A percentile compares a stretch with the other conserved stretches of the same genome.
These are phyloP conservation scores for Plenodomus lindquistii DNA, from an alignment of 2,329 filamentous ascomycete genomes.

Conservation along the genomic window DNA sequence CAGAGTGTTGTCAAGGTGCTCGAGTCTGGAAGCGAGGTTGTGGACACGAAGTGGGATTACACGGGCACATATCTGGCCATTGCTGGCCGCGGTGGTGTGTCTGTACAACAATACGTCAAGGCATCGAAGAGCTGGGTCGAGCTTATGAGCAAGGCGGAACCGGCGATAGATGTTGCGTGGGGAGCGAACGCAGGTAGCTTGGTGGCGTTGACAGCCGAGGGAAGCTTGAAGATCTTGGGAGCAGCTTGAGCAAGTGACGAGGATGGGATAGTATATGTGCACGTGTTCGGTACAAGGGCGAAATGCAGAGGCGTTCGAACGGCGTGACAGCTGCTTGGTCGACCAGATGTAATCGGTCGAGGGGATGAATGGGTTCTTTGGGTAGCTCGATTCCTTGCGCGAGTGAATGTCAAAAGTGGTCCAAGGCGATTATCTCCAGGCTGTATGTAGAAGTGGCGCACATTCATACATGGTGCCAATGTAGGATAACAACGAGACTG, in stretches of 20 bases:
- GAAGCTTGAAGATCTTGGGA: conserved; percentile 72
- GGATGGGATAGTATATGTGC: not conserved
- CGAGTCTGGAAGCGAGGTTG: conserved; percentile 78
- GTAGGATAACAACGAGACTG: conserved; percentile 4
- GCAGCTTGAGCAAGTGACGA: conserved; percentile 17
- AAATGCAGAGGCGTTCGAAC: not conserved
- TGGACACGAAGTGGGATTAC: conserved; percentile 86
- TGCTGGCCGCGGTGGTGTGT: conserved; percentile 76
- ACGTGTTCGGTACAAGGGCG: not conserved
- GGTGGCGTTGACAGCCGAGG: conserved; percentile 73
- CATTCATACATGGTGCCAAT: conserved; percentile 10
- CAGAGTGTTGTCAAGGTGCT: conserved; percentile 80
- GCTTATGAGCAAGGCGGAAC: conserved; percentile 74
- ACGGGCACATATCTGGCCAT: conserved; percentile 90
- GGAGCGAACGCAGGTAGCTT: conserved; percentile 74
- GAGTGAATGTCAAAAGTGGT: not conserved
- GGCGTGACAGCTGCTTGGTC: not conserved
- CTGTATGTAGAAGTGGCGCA: conserved; percentile 3
- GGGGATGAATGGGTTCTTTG: not conserved
- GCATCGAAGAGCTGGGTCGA: conserved; percentile 86
- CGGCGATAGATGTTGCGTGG: conserved; percentile 77
- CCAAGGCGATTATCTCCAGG: not conserved
- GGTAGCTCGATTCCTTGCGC: not conserved
- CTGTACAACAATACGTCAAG: conserved; percentile 90
- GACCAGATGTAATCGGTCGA: not conserved